Evolutionary conservation across 176 grass and related monocot species (phyloP).

Genomic region (Oryza punctata): DNA sequence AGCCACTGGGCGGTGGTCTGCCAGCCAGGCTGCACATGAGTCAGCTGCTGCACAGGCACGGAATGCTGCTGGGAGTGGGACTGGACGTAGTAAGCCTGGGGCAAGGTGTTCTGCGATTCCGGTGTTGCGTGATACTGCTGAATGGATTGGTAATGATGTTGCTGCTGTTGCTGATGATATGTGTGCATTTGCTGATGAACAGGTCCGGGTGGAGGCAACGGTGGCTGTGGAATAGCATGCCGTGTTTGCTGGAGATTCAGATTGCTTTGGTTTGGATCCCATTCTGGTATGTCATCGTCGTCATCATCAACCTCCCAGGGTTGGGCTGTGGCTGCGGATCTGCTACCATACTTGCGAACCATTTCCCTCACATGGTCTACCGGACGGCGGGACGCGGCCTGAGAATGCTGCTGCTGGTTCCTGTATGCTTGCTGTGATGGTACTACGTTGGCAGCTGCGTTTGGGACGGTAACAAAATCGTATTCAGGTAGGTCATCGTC

Average conservation of each 20-base stretch:
- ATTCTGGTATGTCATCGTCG: slow-evolving; percentile 54
- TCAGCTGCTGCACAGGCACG: background rate
- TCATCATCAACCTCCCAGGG: slow-evolving; percentile 28
- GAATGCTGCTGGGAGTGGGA: background rate
- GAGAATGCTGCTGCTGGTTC: slow-evolving; percentile 24
- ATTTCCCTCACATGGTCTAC: slow-evolving; percentile 46
- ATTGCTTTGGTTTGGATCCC: slow-evolving; percentile 43
- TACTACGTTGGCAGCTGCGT: slow-evolving; percentile 15
- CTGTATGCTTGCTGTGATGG: background rate
- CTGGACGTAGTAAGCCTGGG: background rate
- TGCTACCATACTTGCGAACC: slow-evolving; percentile 53
- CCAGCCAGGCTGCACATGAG: slow-evolving; percentile 31
- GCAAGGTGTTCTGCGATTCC: background rate
- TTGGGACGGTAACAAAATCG: slow-evolving; percentile 40
- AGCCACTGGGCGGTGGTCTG: slow-evolving; percentile 7
- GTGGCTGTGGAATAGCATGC: background rate
- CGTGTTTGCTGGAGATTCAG: slow-evolving; percentile 12
- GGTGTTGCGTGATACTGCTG: slow-evolving; percentile 8
- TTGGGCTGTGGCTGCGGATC: slow-evolving; percentile 31
- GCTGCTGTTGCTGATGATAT: background rate
- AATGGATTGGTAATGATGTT: background rate
- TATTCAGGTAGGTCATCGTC: slow-evolving; percentile 64
- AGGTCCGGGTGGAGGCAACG: background rate
- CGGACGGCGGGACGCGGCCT: background rate
- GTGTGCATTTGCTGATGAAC: background rate